These are phyloP conservation scores for Usnea hakonensis DNA, from an alignment of 495 filamentous ascomycete species.

Conservation along the genomic window DNA sequence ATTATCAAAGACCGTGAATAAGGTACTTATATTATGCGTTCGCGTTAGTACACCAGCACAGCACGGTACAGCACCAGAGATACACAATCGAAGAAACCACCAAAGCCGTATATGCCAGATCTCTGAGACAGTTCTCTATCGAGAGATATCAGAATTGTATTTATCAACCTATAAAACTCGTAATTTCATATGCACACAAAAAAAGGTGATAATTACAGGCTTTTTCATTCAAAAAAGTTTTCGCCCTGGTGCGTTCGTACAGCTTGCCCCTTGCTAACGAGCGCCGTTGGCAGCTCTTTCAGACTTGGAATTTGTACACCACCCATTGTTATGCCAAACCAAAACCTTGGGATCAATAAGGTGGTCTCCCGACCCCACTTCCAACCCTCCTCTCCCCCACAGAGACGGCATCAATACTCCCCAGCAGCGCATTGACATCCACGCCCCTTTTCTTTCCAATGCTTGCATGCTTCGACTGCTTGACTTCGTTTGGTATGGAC, in stretches of 20 bases:
- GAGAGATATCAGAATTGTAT: too few relatives aligned
- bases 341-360: slow-evolving; percentile 12
- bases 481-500: background rate
- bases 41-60: too few relatives aligned
- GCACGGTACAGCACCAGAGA: too few relatives aligned
- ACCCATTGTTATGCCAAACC: too few relatives aligned
- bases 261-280: background rate
- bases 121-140: too few relatives aligned
- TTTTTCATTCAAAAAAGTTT: background rate
- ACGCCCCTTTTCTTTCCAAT: slow-evolving; percentile 15
- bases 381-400: slow-evolving; percentile 9
- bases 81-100: too few relatives aligned
- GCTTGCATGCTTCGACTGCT: slow-evolving; percentile 5
- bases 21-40: too few relatives aligned
- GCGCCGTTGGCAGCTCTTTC: background rate
- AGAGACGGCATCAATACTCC: slow-evolving; percentile 22
- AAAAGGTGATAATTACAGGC: background rate
- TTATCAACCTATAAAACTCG: too few relatives aligned
- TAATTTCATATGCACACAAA: background rate
- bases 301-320: too few relatives aligned
- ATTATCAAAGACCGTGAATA: too few relatives aligned
- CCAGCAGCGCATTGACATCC: slow-evolving; percentile 18
- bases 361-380: slow-evolving; percentile 15
- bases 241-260: background rate
- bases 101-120: too few relatives aligned